Evolutionary conservation across 2,329 filamentous ascomycete species (phyloP), one percentile per base, ranked within the genome.

Genomic region (Neophaeococcomyces aloes): DNA sequence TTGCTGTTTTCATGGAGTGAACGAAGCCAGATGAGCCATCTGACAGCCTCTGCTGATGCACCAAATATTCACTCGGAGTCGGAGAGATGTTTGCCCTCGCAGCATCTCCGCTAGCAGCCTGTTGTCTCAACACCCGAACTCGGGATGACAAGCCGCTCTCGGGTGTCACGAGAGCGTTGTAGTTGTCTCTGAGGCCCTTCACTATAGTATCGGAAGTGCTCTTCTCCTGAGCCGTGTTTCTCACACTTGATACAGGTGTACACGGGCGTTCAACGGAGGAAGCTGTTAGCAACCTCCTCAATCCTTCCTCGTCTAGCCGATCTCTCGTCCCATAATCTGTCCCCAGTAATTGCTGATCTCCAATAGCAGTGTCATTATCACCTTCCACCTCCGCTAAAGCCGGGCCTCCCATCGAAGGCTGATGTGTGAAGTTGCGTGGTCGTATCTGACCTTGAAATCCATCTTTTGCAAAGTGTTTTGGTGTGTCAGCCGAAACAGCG

Each of bases 1-100:
- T 88, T 41, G 84, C 83, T 49, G 86, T 91, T 59, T 82, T 86
- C 53, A 93, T 74, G 13, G 78, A 81, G n/a, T 80, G 78, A 30
- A 95, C 77, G 57, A 88, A 87, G 2, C 76, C 82, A 47, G 85
- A 78, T 0, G 87, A 93, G 5, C 83, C 86, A 1, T 74, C 74
- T 10, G 84, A 84, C 2, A 81, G 83, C 6, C 76, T 78, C 44
- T 77, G 72, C 46, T 45, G 45, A 29, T 51, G 44, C 17, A 25
- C 10, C 19, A 17, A 21, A n/a, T 21, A 10, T 30, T 31, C 23
- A 27, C n/a, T 18, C 11, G 29, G 34, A 7, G 36, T 35, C 11
- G 41, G 30, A 40, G 41, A 34, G 7, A 23, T 14, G 7, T 19
- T 29, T n/a, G 18, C n/a, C 4, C 3, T 27, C 13, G 11, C 11